Base-by-base conservation (phyloP, 106 monocot species). In the Dioscorea dumetorum region DNA sequence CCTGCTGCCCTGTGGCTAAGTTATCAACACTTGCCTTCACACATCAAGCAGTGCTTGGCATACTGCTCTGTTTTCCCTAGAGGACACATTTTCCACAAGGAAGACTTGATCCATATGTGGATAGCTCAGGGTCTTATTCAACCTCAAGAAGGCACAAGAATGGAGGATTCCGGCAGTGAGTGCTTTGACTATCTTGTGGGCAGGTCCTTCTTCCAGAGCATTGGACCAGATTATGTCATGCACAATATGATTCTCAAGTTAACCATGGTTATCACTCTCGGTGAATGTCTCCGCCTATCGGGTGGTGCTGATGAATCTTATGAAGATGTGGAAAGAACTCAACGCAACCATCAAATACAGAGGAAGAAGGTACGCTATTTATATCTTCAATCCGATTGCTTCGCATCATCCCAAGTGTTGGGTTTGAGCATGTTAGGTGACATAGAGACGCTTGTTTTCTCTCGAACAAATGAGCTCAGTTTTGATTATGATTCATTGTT, bases 121-220 rank as follows among this genome's bases (percentile, higher is more conserved):
- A 54, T 54, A 5, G 54, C 54, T 54, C 18, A 18, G 19, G 54
- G 54, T 54, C 19, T 54, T 1, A 19, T 54, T 18, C 54, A 54
- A 19, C 54, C 48, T 21, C 60, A 17, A 18, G 10, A 24, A 22
- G 65, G 71, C 54, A 35, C 66, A 34, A n/a, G 57, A 60, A 49
- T 72, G 9, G 52, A 72, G 33, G 72, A 62, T 61, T 34, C 61
- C 5, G 78, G 72, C n/a, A 48, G 28, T 12, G 13, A 33, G 6
- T 78, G 72, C 33, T 78, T 78, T 32, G 20, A 60, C 21, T 58
- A 60, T 16, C 34, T 78, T 49, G 15, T 67, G 12, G 10, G 22
- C 21, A 78, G 66, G 32, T 78, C 72, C 15, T 78, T 72, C 18
- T 23, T 78, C 50, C 33, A 67, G 24, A 34, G 56, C 41, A 41